Evolutionary conservation across 495 filamentous ascomycete genomes (phyloP), one percentile per base, ranked within the genome.

Genomic region (Penicillium bovifimosum): DNA sequence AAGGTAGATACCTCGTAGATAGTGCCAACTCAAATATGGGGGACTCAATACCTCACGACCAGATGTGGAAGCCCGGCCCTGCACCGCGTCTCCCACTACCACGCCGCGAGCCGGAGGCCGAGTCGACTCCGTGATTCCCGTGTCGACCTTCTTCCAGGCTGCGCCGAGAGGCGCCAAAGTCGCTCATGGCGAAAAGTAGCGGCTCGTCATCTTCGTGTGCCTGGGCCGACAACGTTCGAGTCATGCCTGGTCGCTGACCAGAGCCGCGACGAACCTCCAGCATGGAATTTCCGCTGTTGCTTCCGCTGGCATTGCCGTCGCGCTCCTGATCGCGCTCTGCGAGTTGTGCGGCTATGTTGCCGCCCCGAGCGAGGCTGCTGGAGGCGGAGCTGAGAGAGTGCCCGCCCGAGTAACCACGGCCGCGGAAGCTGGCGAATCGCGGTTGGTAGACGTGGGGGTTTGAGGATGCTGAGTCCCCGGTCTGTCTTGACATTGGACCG

Each of bases 161-260:
- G 48, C 86, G 77, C 44, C 87, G 79, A 11, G 80, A 83, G 14
- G 66, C 70, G 6, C 82, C 85, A 53, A 93, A 81, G 60, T 96
- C 90, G 50, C 86, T 91, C 87, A 95, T 91, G 35, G 87, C 86
- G 61, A 96, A 95, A 14, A 95, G 69, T 9, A 96, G 68, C 24
- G 86, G 86, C 67, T 96, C 90, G 14, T 91, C 90, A 48, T 95
- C 90, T 39, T 79, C 75, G 27, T 56, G 54, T 2, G 62, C 56
- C 39, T 71, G 66, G 1, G 71, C 67, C 27, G 72, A 67, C 2
- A 58, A 52, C 3, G 64, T 55, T 9, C 72, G 70, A 39, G 64
- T 65, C 17, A 56, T 61, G 28, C 69, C 62, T 9, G 68, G 58
- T 7, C 73, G 70, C 42, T 67, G 68, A 6, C 59, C 62, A 24